phyloP scores from a whole-genome alignment of 2,329 filamentous ascomycete species.

The Elsinoe necatrix region DNA sequence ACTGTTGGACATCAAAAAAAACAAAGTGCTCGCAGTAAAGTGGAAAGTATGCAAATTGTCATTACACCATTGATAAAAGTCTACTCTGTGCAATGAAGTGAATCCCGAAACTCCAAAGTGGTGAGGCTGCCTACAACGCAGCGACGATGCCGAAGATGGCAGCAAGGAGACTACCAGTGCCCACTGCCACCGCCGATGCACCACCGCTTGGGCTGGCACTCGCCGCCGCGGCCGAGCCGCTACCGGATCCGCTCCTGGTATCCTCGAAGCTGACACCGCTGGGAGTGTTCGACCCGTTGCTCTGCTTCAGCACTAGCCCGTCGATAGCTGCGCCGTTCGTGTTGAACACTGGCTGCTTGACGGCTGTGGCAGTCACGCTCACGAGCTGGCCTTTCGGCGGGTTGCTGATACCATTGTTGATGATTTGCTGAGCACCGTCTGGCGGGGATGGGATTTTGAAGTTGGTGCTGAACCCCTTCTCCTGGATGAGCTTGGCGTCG shows the following conservation, averaged over 20 bases:
- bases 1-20: too few species aligned
- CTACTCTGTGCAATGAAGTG: background rate
- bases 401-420: slow-evolving; percentile 63
- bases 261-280: slow-evolving; percentile 26
- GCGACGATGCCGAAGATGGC: slow-evolving; percentile 14
- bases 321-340: slow-evolving; percentile 51
- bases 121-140: slow-evolving; percentile 5
- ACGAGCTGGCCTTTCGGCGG: slow-evolving; percentile 52
- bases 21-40: too few species aligned
- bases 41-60: background rate
- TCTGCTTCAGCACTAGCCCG: slow-evolving; percentile 51
- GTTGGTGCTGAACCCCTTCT: slow-evolving; percentile 61
- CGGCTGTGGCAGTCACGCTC: slow-evolving; percentile 46
- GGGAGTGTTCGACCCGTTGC: slow-evolving; percentile 49
- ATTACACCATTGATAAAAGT: background rate
- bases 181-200: slow-evolving; percentile 13
- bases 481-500: slow-evolving; percentile 55
- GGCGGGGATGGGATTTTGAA: slow-evolving; percentile 69
- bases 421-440: slow-evolving; percentile 59
- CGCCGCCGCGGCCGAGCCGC: background rate
- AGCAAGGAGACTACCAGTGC: slow-evolving; percentile 10
- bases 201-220: slow-evolving; percentile 11
- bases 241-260: slow-evolving; percentile 3
- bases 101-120: background rate
- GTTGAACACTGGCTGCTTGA: slow-evolving; percentile 50